Evolutionary conservation across 345 rosid species (phyloP).

Genomic region (Cardamine chenopodiifolia): DNA sequence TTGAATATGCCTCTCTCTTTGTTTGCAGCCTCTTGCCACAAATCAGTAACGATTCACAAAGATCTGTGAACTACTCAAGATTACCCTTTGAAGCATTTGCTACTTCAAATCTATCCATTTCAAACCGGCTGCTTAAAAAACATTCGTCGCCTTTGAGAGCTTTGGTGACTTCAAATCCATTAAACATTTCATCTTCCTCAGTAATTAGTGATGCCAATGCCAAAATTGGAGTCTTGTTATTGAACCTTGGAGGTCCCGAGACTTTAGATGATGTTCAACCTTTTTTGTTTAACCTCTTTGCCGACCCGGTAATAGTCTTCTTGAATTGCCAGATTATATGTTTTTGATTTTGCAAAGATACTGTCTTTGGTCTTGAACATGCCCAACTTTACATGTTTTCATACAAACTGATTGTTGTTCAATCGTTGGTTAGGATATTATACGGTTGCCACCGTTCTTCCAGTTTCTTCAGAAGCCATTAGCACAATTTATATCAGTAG

Average conservation of each 20-base stretch:
- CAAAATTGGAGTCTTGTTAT: slow-evolving; percentile 77
- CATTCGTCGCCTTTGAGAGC: slow-evolving; percentile 53
- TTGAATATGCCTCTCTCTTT: not conserved
- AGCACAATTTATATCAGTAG: slow-evolving; percentile 89
- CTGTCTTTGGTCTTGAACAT: too few relatives aligned
- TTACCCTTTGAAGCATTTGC: not conserved
- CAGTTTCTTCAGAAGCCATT: slow-evolving; percentile 93
- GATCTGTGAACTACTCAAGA: slow-evolving; percentile 25
- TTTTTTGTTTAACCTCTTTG: slow-evolving; percentile 94
- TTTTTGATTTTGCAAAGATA: too few relatives aligned
- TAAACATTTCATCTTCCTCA: slow-evolving; percentile 42
- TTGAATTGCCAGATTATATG: too few relatives aligned
- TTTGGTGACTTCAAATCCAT: slow-evolving; percentile 59
- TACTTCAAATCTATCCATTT: slow-evolving; percentile 24
- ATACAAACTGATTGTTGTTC: too few relatives aligned
- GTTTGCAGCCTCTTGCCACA: slow-evolving; percentile 51
- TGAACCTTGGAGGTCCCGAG: slow-evolving; percentile 99
- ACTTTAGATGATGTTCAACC: slow-evolving; percentile 98
- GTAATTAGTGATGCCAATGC: slow-evolving; percentile 51
- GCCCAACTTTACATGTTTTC: not conserved
- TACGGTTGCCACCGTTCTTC: slow-evolving; percentile 82
- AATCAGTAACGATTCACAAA: slow-evolving; percentile 46
- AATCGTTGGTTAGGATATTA: slow-evolving; percentile 62
- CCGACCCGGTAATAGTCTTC: slow-evolving; percentile 83
- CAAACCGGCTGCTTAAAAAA: slow-evolving; percentile 43